These are phyloP conservation scores for Rhamnella rubrinervis DNA, from an alignment of 331 rosid species.

Conservation along the genomic window DNA sequence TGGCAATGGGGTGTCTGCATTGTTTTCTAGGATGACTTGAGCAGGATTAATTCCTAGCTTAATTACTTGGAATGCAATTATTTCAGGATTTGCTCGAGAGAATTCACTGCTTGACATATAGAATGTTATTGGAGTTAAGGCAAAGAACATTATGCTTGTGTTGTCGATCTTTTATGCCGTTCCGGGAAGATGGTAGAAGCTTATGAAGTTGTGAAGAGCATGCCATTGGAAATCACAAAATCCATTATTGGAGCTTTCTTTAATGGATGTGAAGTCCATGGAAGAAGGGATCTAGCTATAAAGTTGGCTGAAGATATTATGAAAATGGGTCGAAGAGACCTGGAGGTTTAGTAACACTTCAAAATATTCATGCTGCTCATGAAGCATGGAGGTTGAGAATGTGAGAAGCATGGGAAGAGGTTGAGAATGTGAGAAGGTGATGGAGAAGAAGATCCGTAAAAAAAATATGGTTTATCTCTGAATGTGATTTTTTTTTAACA, in stretches of 20 bases:
- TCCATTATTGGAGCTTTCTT: constrained; percentile 67
- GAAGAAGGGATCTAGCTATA: constrained; percentile 61
- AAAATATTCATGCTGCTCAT: constrained; percentile 65
- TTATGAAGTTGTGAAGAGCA: constrained; percentile 32
- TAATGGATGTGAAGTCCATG: constrained; percentile 65
- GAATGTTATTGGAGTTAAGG: constrained; percentile 42
- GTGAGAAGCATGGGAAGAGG: constrained; percentile 78
- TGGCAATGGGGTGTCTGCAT: constrained; percentile 24
- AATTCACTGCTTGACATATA: constrained; percentile 57
- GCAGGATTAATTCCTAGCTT: constrained; percentile 54
- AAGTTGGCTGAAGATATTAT: constrained; percentile 44
- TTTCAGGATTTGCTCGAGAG: constrained; percentile 58
- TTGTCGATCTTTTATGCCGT: constrained; percentile 66
- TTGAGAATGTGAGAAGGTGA: constrained; percentile 51
- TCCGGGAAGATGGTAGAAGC: constrained; percentile 64
- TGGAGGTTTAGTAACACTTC: constrained; percentile 55
- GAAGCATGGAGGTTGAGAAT: too few relatives aligned
- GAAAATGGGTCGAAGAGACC: constrained; percentile 47
- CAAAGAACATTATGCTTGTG: constrained; percentile 59
- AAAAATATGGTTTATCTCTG: constrained; percentile 35
- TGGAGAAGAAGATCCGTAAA: constrained; percentile 51
- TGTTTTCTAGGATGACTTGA: constrained; percentile 45
- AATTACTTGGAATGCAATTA: constrained; percentile 64
- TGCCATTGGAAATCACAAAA: constrained; percentile 47
- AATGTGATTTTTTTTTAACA: too few relatives aligned